Evolutionary conservation across 2,329 filamentous ascomycete genomes (phyloP).

Genomic region (Trichoderma sp.): DNA sequence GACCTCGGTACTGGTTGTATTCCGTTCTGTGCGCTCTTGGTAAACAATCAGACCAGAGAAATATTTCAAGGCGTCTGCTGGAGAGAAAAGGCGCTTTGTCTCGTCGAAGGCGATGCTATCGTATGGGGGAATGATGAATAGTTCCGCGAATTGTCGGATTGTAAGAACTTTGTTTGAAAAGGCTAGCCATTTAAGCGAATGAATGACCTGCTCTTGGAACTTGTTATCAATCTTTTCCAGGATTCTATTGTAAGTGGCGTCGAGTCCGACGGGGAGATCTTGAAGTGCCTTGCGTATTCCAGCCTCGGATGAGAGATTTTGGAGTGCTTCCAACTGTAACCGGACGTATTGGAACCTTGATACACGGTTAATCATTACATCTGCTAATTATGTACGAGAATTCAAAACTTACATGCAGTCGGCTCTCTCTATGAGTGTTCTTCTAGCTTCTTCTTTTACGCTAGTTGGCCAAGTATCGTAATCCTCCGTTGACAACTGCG

Average conservation of each 20-base stretch:
- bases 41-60: not conserved
- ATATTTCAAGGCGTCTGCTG: not conserved
- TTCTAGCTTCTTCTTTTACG: not conserved
- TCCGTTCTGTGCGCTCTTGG: not conserved
- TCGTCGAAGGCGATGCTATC: not conserved
- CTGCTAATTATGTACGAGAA: rapidly evolving
- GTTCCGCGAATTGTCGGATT: not conserved
- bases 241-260: not conserved
- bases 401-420: not conserved
- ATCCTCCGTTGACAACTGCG: not conserved
- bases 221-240: not conserved
- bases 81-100: not conserved
- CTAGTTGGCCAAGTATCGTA: not conserved
- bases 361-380: not conserved
- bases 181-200: not conserved
- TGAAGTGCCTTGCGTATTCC: not conserved
- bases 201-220: not conserved
- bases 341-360: not conserved
- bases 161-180: not conserved
- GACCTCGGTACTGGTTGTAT: not conserved
- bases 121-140: not conserved
- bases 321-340: not conserved
- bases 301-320: rapidly evolving
- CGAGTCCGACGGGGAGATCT: not conserved
- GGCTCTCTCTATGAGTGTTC: not conserved